Base-by-base conservation (phyloP, 2,329 filamentous ascomycete species). In the Diatrype stigma region DNA sequence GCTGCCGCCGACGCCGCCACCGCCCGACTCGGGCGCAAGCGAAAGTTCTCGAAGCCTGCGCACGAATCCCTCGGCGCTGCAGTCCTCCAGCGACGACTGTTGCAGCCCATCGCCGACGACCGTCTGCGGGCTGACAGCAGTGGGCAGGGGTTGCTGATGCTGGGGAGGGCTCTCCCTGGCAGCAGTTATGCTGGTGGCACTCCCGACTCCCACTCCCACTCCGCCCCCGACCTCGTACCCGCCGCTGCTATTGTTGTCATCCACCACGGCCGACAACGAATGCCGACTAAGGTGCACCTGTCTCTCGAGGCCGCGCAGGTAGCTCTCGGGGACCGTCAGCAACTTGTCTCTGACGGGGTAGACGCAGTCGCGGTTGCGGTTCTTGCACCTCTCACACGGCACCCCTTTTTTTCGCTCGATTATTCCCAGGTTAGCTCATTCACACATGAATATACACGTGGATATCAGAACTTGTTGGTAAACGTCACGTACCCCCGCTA, bases 11-110 rank as follows among this genome's bases (percentile, higher is more conserved):
- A 5, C 26, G 26, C 26, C 26, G 26, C 26, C 10, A 30, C 26
- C 26, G 26, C 12, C 12, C 6, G 16, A 45, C 8, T 40, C 34
- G 12, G 42, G 42, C 22, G 45, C 8, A 8, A 49, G 26, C 17
- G 50, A 50, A 3, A 55, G 37, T 22, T 57, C 49, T 22, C 47
- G 48, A 12, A 58, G 32, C 42, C 42, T 56, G n/a, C 53, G 49
- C 2, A 57, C 50, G 40, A 59, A 58, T 3, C 47, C 34, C 19
- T 58, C 57, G 8, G 57, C 45, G 34, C 57, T 52, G 21, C 48
- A 50, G 14, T 55, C 55, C 23, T 56, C 57, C 7, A 51, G 19
- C 11, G 42, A 28, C 10, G 26, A 30, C 10, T 5, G 10, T 30
- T 5, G 10, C 26, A 10, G 26, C 11, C 53, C 49, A 11, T 46